A percentile compares a stretch with the other conserved stretches of the same genome.
Conservation (phyloP, 2,329 filamentous ascomycete genomes). For the Scortechinia acanthostroma region DNA sequence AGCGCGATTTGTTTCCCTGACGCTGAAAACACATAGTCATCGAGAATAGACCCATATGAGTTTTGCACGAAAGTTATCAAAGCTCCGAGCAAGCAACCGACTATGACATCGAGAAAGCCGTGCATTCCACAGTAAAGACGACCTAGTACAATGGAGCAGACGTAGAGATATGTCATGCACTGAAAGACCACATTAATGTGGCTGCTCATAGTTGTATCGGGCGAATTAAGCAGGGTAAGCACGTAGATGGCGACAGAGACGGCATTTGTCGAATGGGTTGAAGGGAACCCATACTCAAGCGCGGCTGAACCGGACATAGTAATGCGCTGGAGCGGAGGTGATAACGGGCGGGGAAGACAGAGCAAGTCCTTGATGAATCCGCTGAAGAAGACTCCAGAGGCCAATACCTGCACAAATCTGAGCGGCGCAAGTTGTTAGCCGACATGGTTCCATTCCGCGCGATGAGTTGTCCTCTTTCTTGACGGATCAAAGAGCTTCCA, state of each 20-base stretch:
- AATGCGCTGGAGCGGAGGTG: constrained; percentile 65
- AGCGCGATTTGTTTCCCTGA: constrained; percentile 37
- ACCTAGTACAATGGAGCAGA: constrained; percentile 60
- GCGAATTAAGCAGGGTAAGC: constrained; percentile 45
- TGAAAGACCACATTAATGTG: constrained; percentile 40
- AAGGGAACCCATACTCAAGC: constrained; percentile 70
- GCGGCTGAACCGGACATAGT: constrained; percentile 71
- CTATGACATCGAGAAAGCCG: constrained; percentile 64
- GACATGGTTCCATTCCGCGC: background rate
- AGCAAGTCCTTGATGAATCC: constrained; percentile 68
- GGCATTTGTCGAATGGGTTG: constrained; percentile 70
- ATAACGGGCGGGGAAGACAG: constrained; percentile 65
- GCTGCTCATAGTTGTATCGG: constrained; percentile 35
- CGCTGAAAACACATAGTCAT: constrained; percentile 44
- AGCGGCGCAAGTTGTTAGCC: too few relatives aligned
- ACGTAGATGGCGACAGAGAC: constrained; percentile 65
- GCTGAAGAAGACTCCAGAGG: constrained; percentile 52
- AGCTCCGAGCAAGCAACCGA: constrained; percentile 55
- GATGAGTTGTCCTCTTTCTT: background rate
- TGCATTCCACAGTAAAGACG: constrained; percentile 73
- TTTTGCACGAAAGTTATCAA: constrained; percentile 17
- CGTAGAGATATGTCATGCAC: constrained; percentile 54
- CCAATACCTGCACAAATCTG: constrained; percentile 39
- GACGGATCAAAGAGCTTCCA: background rate
- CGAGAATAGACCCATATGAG: constrained; percentile 30